Conservation (phyloP, 2,329 filamentous ascomycete species). For the Verticillium isaacii region DNA sequence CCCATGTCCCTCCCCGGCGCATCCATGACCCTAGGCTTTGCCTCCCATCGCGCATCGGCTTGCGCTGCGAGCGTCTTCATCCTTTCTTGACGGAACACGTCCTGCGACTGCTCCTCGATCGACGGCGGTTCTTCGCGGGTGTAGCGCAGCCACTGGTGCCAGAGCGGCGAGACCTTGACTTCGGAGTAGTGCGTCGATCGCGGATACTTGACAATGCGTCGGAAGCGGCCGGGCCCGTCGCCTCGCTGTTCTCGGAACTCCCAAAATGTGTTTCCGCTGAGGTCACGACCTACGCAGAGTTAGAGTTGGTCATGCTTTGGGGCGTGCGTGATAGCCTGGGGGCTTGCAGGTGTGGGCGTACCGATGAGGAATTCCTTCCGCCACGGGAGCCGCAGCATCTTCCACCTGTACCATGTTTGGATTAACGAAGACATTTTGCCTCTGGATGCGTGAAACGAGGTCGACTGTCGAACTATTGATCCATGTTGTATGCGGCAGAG, state of each 20-base stretch:
- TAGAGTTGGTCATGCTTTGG: background rate
- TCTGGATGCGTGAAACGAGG: background rate
- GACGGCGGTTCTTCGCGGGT: constrained; percentile 50
- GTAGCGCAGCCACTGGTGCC: constrained; percentile 67
- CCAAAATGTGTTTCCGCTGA: constrained; percentile 65
- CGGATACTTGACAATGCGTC: constrained; percentile 59
- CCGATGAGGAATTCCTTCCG: constrained; percentile 59
- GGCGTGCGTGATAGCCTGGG: background rate
- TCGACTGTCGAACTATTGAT: constrained; percentile 4
- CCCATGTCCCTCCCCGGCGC: constrained; percentile 21
- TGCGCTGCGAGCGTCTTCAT: constrained; percentile 53
- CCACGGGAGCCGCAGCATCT: constrained; percentile 58
- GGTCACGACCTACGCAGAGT: constrained; percentile 50
- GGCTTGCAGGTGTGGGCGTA: constrained; percentile 24
- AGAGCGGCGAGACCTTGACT: constrained; percentile 54
- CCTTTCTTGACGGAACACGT: constrained; percentile 46
- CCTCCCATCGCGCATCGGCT: constrained; percentile 61
- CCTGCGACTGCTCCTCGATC: constrained; percentile 50
- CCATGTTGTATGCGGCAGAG: constrained; percentile 5
- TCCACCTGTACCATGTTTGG: constrained; percentile 55
- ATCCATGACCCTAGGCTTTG: constrained; percentile 48
- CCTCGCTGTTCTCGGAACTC: constrained; percentile 53
- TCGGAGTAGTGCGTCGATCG: constrained; percentile 47
- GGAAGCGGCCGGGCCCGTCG: constrained; percentile 39
- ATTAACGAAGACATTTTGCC: constrained; percentile 8